Evolutionary conservation across 192 early-diverging fungal species (phyloP).

Genomic region (Backusella mclennaniae): DNA sequence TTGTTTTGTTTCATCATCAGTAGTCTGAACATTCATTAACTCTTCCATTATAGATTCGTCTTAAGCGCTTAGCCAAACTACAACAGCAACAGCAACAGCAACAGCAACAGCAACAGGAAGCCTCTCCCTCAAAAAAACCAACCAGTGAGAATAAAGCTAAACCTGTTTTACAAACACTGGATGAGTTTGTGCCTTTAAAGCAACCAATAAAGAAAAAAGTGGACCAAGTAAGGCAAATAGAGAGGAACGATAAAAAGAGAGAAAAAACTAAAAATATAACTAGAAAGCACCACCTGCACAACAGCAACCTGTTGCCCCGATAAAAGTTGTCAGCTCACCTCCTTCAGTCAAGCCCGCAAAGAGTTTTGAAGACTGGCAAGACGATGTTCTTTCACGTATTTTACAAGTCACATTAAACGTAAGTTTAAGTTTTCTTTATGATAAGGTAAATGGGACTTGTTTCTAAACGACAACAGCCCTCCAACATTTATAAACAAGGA

Average conservation of each 20-base stretch:
- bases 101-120: slow-evolving; percentile 11
- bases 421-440: slow-evolving; percentile 11
- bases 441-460: too few relatives aligned
- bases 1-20: not conserved
- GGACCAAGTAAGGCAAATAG: not conserved
- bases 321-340: not conserved
- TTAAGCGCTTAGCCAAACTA: slow-evolving; percentile 64
- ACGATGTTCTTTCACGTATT: slow-evolving; percentile 75
- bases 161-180: not conserved
- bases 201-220: not conserved
- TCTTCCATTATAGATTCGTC: slow-evolving; percentile 48
- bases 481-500: slow-evolving; percentile 22
- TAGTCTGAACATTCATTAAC: not conserved
- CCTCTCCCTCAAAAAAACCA: not conserved
- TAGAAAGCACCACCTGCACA: not conserved
- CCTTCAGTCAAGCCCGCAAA: slow-evolving; percentile 33
- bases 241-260: not conserved
- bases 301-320: not conserved
- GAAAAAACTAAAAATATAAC: not conserved
- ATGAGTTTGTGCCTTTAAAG: slow-evolving; percentile 11
- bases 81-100: slow-evolving; percentile 29
- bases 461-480: slow-evolving; percentile 8
- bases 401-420: slow-evolving; percentile 79
- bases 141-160: not conserved
- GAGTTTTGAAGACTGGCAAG: slow-evolving; percentile 77